phyloP scores from a whole-genome alignment of 2,329 filamentous ascomycete species.

The Graphilbum fragrans region DNA sequence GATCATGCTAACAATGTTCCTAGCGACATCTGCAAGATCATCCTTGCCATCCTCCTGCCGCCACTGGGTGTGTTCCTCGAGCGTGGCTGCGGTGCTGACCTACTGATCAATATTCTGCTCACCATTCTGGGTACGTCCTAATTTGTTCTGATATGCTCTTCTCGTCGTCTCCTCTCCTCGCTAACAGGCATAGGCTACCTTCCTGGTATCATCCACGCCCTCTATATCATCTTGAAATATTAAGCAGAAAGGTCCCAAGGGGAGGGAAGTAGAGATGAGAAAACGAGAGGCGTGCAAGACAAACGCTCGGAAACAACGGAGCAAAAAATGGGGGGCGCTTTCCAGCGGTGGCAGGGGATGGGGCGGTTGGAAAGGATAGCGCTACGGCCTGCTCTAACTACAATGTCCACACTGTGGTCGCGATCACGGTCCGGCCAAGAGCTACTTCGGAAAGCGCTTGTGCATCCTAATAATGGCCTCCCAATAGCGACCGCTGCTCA shows the following conservation, averaged over 20 bases:
- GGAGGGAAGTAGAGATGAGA: not conserved
- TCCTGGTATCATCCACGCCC: conserved; percentile 80
- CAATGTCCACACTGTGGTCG: too few relatives aligned
- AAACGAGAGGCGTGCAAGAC: too few relatives aligned
- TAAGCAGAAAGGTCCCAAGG: conserved; percentile 27
- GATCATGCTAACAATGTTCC: not conserved
- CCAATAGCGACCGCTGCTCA: too few relatives aligned
- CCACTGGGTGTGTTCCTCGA: conserved; percentile 91
- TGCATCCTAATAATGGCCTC: too few relatives aligned
- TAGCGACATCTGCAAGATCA: conserved; percentile 52
- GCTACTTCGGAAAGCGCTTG: too few relatives aligned
- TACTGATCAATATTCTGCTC: conserved; percentile 86
- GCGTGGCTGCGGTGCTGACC: conserved; percentile 74
- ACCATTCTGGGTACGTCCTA: conserved; percentile 51
- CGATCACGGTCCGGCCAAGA: too few relatives aligned
- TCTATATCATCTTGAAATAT: conserved; percentile 90
- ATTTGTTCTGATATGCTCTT: not conserved
- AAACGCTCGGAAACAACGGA: too few relatives aligned
- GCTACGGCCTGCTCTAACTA: too few relatives aligned
- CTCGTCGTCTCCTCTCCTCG: not conserved
- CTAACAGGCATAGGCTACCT: conserved; percentile 35
- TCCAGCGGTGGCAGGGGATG: too few relatives aligned
- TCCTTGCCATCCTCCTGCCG: conserved; percentile 81
- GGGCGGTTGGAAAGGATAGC: too few relatives aligned
- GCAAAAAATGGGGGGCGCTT: too few relatives aligned